These are phyloP conservation scores for Tarenaya hassleriana DNA, from an alignment of 345 rosid species.

Conservation along the genomic window DNA sequence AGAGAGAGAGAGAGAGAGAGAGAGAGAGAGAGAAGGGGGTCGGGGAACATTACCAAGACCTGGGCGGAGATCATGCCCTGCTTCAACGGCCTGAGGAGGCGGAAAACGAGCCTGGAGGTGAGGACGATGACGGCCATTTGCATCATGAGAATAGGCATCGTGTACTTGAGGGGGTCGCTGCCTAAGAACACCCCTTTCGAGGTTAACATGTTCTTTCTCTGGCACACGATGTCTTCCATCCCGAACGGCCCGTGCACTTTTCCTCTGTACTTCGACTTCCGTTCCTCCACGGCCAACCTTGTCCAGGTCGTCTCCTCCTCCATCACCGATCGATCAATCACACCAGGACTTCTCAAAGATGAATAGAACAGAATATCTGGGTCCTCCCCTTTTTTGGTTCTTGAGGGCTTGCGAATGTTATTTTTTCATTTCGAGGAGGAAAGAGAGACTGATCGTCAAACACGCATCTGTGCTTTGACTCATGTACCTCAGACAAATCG, in stretches of 20 bases:
- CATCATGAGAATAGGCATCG: slow-evolving; percentile 20
- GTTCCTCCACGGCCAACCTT: not conserved
- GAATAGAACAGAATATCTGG: too few relatives aligned
- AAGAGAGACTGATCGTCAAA: too few relatives aligned
- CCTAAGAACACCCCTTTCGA: slow-evolving; percentile 26
- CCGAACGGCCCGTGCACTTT: slow-evolving; percentile 23
- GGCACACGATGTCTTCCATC: slow-evolving; percentile 25
- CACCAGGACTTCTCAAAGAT: too few relatives aligned
- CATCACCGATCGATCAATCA: too few relatives aligned
- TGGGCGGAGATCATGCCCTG: slow-evolving; percentile 34
- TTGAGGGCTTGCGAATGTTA: too few relatives aligned
- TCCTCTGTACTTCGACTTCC: slow-evolving; percentile 17
- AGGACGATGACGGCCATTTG: slow-evolving; percentile 26
- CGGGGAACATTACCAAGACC: slow-evolving; percentile 25
- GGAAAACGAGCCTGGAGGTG: slow-evolving; percentile 24
- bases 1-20: too few relatives aligned
- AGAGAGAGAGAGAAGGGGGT: too few relatives aligned
- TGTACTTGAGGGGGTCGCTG: slow-evolving; percentile 24
- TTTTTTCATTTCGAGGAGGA: too few relatives aligned
- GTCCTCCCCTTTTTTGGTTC: too few relatives aligned
- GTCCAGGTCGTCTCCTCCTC: not conserved
- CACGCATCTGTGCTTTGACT: too few relatives aligned
- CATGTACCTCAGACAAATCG: too few relatives aligned
- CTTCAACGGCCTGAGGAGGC: slow-evolving; percentile 18
- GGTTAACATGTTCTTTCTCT: slow-evolving; percentile 10